Conservation (phyloP, 768 basidiomycete species). For the Terana coerulea region DNA sequence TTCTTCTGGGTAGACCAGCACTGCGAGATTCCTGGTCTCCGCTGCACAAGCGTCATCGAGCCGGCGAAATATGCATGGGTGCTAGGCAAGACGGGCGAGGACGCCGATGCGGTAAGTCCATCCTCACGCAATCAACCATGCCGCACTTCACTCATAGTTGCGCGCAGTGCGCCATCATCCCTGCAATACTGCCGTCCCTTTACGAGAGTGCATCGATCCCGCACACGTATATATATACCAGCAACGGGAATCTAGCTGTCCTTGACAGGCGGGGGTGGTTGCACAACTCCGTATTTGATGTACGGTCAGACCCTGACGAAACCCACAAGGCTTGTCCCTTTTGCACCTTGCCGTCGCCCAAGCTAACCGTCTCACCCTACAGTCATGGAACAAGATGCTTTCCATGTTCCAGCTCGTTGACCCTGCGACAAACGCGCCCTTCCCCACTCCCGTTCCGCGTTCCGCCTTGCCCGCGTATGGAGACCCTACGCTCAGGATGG, state of each 20-base stretch:
- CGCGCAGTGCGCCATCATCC: neutral
- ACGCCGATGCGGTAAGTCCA: neutral
- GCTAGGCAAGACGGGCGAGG: neutral
- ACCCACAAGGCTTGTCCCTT: neutral
- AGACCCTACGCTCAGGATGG: neutral
- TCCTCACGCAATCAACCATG: neutral
- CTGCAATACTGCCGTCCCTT: neutral
- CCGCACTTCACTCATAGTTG: neutral
- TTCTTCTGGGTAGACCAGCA: conserved; percentile 7
- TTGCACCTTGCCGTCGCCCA: neutral
- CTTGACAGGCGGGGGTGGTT: conserved; percentile 8
- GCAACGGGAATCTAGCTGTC: neutral
- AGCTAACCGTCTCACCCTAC: neutral
- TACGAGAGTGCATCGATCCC: conserved; percentile 1
- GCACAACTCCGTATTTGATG: conserved; percentile 3
- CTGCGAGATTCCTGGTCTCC: conserved; percentile 6
- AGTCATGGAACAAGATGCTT: neutral
- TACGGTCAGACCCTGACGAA: neutral
- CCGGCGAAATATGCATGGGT: conserved; percentile 9
- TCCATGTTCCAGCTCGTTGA: neutral
- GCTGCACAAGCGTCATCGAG: conserved; percentile 7
- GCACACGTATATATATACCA: neutral
- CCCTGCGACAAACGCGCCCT: conserved; percentile 1
- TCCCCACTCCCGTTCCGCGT: conserved; percentile 6
- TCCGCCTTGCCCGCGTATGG: neutral